Conservation (phyloP, 768 basidiomycete genomes). For the Phaeolepiota aurea region DNA sequence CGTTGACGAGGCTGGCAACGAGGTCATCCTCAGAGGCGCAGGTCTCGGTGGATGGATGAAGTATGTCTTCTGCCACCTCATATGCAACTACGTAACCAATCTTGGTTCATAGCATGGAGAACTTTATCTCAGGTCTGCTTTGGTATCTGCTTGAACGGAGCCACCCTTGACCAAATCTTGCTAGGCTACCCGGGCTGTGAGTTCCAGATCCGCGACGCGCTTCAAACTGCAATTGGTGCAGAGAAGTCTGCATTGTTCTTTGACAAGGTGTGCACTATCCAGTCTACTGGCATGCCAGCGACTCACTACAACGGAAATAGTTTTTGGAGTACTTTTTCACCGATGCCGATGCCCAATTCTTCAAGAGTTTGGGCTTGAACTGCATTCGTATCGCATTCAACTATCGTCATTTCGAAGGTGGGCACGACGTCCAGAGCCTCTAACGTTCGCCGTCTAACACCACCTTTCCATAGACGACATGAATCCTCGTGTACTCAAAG, state of each 20-base stretch:
- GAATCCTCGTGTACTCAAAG: slow-evolving; percentile 71
- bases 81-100: slow-evolving; percentile 4
- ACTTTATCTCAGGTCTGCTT: slow-evolving; percentile 59
- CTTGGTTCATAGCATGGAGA: slow-evolving; percentile 77
- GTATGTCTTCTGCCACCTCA: slow-evolving; percentile 22
- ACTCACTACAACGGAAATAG: slow-evolving; percentile 21
- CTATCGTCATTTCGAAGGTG: slow-evolving; percentile 65
- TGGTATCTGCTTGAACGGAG: background rate
- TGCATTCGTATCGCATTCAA: slow-evolving; percentile 72
- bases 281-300: background rate
- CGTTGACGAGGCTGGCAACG: slow-evolving; percentile 46
- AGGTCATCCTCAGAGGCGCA: slow-evolving; percentile 60
- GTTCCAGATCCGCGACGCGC: slow-evolving; percentile 63
- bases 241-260: slow-evolving; percentile 75
- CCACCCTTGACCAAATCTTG: background rate
- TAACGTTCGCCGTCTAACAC: background rate
- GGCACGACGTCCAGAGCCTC: background rate
- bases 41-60: slow-evolving; percentile 86
- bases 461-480: slow-evolving; percentile 42
- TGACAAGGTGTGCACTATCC: no score
- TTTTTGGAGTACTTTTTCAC: slow-evolving; percentile 82
- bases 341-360: slow-evolving; percentile 68
- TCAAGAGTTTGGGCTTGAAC: slow-evolving; percentile 72
- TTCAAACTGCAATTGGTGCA: slow-evolving; percentile 57
- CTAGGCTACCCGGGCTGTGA: slow-evolving; percentile 76